Percentiles rank a stretch among this genome's conserved stretches.
Conservation (phyloP, 1,139 yeast species). For the Pichia sp. region DNA sequence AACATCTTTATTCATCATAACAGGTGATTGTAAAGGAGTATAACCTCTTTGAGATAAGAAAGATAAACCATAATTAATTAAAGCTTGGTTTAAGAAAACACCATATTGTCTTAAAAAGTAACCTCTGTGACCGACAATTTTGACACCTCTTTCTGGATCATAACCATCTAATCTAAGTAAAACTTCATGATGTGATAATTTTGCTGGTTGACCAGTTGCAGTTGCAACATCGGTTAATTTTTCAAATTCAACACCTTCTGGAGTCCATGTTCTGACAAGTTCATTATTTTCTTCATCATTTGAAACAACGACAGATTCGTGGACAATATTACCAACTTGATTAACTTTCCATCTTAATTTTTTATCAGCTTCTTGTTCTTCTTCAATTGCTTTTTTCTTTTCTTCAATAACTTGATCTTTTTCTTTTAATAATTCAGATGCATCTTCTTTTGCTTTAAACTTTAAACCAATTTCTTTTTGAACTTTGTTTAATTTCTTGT, state of each 20-base stretch:
- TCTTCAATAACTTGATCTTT: slow-evolving; percentile 68
- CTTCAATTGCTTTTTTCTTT: slow-evolving; percentile 58
- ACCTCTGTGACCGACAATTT: slow-evolving; percentile 98
- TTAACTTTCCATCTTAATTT: slow-evolving; percentile 74
- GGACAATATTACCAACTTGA: slow-evolving; percentile 89
- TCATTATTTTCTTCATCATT: slow-evolving; percentile 88
- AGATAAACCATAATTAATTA: slow-evolving; percentile 89
- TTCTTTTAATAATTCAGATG: slow-evolving; percentile 69
- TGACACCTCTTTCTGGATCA: slow-evolving; percentile 98
- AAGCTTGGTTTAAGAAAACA: slow-evolving; percentile 95
- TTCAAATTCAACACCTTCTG: slow-evolving; percentile 48
- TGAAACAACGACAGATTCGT: slow-evolving; percentile 81
- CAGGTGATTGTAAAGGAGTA: slow-evolving; percentile 95
- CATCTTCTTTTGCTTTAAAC: slow-evolving; percentile 93
- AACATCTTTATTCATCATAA: slow-evolving; percentile 98
- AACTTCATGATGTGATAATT: slow-evolving; percentile 91
- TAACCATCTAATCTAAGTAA: slow-evolving; percentile 92
- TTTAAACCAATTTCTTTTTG: slow-evolving; percentile 91
- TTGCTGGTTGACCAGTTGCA: slow-evolving; percentile 69
- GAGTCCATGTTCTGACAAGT: slow-evolving; percentile 81
- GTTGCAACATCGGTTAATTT: slow-evolving; percentile 59
- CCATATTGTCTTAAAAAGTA: slow-evolving; percentile 92
- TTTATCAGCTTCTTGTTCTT: slow-evolving; percentile 75
- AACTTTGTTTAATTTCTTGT: slow-evolving; percentile 77
- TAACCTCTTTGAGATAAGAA: slow-evolving; percentile 76